A percentile compares a stretch with the other conserved stretches of the same genome.
phyloP scores from a whole-genome alignment of 257 asterid species.

The Solanum verrucosum region DNA sequence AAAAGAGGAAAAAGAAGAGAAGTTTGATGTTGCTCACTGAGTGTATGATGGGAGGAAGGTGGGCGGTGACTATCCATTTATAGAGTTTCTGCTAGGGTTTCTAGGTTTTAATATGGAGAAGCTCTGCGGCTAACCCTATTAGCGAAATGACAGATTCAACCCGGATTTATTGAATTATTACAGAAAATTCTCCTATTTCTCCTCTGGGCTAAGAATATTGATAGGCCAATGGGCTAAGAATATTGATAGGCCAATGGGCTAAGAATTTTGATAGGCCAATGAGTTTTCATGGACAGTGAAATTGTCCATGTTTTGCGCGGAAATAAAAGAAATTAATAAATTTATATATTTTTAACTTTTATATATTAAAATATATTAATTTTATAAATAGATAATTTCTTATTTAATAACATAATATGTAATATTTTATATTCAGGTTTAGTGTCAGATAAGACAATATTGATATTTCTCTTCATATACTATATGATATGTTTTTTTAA shows the following conservation, averaged over 20 bases:
- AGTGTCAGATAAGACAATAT: too few species aligned
- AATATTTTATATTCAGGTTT: too few species aligned
- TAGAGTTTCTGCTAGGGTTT: background rate
- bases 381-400: too few species aligned
- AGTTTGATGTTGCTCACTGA: background rate
- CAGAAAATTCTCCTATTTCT: background rate
- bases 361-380: too few species aligned
- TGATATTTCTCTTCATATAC: too few species aligned
- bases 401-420: too few species aligned
- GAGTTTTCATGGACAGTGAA: background rate
- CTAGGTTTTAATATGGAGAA: background rate
- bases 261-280: background rate
- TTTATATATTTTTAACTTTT: too few species aligned
- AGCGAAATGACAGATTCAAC: background rate
- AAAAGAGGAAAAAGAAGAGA: background rate
- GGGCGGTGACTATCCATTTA: background rate
- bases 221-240: background rate
- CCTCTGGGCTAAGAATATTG: too few species aligned
- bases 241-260: background rate
- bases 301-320: too few species aligned
- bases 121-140: background rate
- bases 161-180: background rate
- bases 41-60: accelerated
- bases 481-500: too few species aligned
- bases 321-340: too few species aligned